Conservation (phyloP, 2,329 filamentous ascomycete genomes). For the Stromatinia cepivora region DNA sequence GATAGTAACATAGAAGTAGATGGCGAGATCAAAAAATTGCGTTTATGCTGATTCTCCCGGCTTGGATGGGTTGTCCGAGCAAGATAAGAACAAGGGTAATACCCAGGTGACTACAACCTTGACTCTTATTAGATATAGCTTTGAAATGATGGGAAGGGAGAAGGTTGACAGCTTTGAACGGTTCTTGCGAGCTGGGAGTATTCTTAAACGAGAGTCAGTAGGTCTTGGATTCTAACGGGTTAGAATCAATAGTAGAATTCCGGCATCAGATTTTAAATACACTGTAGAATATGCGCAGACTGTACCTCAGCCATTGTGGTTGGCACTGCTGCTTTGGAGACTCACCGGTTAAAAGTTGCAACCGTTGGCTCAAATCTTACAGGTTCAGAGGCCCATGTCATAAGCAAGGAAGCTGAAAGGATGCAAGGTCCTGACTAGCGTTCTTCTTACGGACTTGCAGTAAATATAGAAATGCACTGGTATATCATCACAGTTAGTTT, state of each 20-base stretch:
- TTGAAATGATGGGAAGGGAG: not conserved
- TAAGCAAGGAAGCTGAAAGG: not conserved
- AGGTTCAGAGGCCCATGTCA: not conserved
- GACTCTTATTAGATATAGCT: not conserved
- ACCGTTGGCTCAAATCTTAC: not conserved
- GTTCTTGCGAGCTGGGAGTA: not conserved
- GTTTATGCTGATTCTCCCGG: not conserved
- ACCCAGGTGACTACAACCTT: not conserved
- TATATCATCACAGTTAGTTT: not conserved
- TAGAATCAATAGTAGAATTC: not conserved
- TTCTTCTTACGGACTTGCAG: not conserved
- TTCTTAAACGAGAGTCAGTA: not conserved
- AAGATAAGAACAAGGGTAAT: not conserved
- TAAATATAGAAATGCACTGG: not conserved
- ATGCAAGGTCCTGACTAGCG: not conserved
- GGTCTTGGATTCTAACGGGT: not conserved
- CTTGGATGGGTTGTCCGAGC: not conserved
- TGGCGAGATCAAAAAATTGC: not conserved
- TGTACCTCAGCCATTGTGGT: not conserved
- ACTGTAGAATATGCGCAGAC: not conserved
- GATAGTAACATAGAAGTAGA: not conserved
- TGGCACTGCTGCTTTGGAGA: not conserved
- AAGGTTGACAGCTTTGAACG: not conserved
- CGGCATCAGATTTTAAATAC: not conserved
- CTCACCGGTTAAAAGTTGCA: not conserved